Evolutionary conservation across 257 asterid species (phyloP).

Genomic region (Marsdenia floribunda): DNA sequence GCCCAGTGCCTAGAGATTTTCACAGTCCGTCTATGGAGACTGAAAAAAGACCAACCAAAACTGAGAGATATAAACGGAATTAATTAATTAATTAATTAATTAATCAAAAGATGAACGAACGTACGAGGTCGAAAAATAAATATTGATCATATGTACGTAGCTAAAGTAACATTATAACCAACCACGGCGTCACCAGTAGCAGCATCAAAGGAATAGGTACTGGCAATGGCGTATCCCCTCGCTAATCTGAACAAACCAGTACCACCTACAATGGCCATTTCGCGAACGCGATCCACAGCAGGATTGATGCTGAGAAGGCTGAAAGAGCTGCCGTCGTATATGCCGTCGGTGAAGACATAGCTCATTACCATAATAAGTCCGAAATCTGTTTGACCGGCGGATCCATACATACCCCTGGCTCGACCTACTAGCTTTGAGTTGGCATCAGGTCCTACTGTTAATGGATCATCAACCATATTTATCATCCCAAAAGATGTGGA

Average conservation of each 20-base stretch:
- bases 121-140: too few relatives aligned
- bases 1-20: not conserved
- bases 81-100: too few relatives aligned
- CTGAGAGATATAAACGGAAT: too few relatives aligned
- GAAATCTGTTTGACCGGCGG: constrained; percentile 50
- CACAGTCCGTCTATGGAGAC: not conserved
- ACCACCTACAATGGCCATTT: constrained; percentile 81
- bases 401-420: constrained; percentile 78
- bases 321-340: constrained; percentile 64
- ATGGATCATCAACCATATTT: constrained; percentile 60
- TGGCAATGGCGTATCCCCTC: constrained; percentile 68
- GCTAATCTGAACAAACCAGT: constrained; percentile 78
- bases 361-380: constrained; percentile 60
- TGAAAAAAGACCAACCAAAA: too few relatives aligned
- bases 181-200: constrained; percentile 58
- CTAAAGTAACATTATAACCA: constrained; percentile 45
- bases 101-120: too few relatives aligned
- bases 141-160: not conserved
- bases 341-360: constrained; percentile 55
- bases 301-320: constrained; percentile 61
- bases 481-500: constrained; percentile 40
- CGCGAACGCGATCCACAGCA: constrained; percentile 37
- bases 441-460: constrained; percentile 56
- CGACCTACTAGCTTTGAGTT: constrained; percentile 53
- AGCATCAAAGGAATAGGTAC: constrained; percentile 31